Percentiles rank a stretch among this genome's conserved stretches.
Conservation (phyloP, 257 asterid genomes). For the Handroanthus guayacan region DNA sequence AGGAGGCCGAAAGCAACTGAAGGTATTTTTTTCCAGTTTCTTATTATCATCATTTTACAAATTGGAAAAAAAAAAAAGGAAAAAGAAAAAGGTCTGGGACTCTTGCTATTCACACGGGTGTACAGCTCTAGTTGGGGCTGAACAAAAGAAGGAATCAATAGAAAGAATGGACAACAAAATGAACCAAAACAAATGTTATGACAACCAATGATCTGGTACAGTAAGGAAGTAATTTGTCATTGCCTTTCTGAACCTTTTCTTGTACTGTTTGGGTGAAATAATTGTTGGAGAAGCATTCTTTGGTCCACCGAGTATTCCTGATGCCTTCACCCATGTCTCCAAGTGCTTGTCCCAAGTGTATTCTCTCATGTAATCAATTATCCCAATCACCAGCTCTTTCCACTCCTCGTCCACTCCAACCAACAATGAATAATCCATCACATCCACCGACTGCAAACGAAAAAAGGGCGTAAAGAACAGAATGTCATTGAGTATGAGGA, state of each 20-base stretch:
- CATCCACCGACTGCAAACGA: conserved; percentile 76
- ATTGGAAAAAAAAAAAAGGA: background rate
- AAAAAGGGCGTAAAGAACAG: background rate
- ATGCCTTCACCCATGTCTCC: conserved; percentile 96
- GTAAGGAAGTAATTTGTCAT: conserved; percentile 91
- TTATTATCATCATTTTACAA: conserved; percentile 36
- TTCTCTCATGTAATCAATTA: conserved; percentile 94
- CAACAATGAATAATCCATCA: conserved; percentile 94
- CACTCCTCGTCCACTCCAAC: conserved; percentile 92
- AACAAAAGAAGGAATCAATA: background rate
- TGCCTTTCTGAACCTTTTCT: conserved; percentile 95
- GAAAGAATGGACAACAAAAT: background rate
- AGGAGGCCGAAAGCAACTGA: background rate
- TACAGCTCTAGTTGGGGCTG: conserved; percentile 1
- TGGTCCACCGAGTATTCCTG: conserved; percentile 95
- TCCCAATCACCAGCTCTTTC: conserved; percentile 88
- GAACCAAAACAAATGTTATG: conserved; percentile 33
- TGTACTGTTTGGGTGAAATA: conserved; percentile 89
- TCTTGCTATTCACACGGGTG: conserved; percentile 18
- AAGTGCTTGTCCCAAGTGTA: conserved; percentile 99
- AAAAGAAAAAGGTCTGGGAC: background rate
- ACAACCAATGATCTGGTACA: conserved; percentile 91
- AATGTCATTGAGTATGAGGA: background rate
- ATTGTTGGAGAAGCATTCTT: conserved; percentile 92
- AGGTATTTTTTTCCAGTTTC: background rate